Base-by-base conservation (phyloP, 805 yeast genomes). In the Lachancea cidri region DNA sequence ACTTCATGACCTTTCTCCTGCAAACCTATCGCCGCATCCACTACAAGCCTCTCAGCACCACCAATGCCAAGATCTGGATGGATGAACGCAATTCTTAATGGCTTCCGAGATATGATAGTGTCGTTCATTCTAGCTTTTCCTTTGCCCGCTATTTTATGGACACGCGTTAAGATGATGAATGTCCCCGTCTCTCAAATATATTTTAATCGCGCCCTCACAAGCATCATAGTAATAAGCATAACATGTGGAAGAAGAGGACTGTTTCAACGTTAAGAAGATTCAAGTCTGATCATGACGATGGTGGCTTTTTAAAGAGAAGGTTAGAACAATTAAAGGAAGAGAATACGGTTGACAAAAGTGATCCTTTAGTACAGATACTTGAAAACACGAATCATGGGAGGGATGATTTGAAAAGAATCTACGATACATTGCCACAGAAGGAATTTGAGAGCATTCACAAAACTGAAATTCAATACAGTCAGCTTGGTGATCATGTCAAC, bases 1-100 rank as follows among this genome's bases (percentile, higher is more conserved):
- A 93, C 79, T 1, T 68, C 70, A 57, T 84, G 80, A 4, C 81
- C 79, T 22, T 70, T 62, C 2, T 77, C 71, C 55, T 91, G 87
- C 19, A 93, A 66, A 0, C 96, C 95, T 3, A 87, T 68, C 0
- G 98, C 98, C 2, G 95, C 88, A 64, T 93, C 99, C 1, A 93
- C 96, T 2, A 93, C 88, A n/a, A 94, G 72, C 44, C 99, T 72
- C 59, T 93, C 99, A 1, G 99, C 99, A 3, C 99, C 99, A 50
- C 88, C 98, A 43, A 91, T 91, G 0, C 98, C 98, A 40, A 93
- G 67, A 65, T 93, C 98, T 0, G 98, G 98, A 58, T 93, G 98
- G 4, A 93, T 65, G 53, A 93, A 86, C 1, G 96, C 96, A 27
- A 91, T 73, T 45, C 71, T 78, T 72, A 76, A 54, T 16, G 36